Evolutionary conservation across 495 filamentous ascomycete genomes (phyloP).

Genomic region (Trichoderma reesei): DNA sequence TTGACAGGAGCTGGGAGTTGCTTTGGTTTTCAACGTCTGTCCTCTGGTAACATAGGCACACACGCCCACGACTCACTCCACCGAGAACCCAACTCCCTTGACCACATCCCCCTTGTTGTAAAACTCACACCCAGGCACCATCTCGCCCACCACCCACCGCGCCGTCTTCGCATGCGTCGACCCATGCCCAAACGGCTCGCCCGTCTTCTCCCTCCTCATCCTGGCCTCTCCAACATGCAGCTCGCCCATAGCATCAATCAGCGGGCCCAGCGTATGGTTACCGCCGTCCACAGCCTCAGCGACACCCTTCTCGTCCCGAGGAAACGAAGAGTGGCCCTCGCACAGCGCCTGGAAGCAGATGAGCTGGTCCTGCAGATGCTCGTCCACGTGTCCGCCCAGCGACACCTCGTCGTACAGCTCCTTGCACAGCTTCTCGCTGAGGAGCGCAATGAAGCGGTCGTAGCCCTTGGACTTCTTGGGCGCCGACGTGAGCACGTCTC

Average conservation of each 20-base stretch:
- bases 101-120: constrained; percentile 33
- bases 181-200: constrained; percentile 45
- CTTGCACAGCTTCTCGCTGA: constrained; percentile 43
- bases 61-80: background rate
- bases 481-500: constrained; percentile 52
- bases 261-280: background rate
- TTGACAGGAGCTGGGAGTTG: no score
- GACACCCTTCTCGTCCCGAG: constrained; percentile 28
- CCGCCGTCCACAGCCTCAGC: constrained; percentile 10
- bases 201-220: constrained; percentile 25
- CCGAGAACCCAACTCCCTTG: background rate
- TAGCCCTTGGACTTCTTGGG: constrained; percentile 32
- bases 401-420: constrained; percentile 49
- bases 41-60: no score
- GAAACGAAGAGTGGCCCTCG: constrained; percentile 26
- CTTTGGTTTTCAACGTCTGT: no score
- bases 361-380: constrained; percentile 68
- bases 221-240: constrained; percentile 16
- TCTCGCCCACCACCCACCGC: constrained; percentile 55
- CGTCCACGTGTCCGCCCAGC: constrained; percentile 51
- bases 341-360: constrained; percentile 73
- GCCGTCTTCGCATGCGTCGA: constrained; percentile 64
- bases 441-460: constrained; percentile 19
- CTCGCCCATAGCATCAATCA: constrained; percentile 14
- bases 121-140: constrained; percentile 45